phyloP scores from a whole-genome alignment of 2,329 filamentous ascomycete genomes.

The Spiromastix sp. region DNA sequence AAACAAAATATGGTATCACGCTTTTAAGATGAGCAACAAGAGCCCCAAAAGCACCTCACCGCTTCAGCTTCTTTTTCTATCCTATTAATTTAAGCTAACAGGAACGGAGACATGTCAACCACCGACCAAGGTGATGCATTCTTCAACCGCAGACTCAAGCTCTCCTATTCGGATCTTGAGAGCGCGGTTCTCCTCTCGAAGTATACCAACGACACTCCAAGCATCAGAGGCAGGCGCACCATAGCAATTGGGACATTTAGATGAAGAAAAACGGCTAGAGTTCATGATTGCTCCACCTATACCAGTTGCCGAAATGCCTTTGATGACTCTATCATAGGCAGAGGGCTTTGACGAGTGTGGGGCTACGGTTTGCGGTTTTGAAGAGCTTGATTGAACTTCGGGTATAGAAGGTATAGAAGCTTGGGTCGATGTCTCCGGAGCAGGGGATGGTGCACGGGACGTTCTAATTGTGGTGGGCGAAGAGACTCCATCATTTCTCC shows the following conservation, averaged over 20 bases:
- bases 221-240: conserved; percentile 35
- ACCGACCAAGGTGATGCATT: conserved; percentile 44
- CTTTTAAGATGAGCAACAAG: too few relatives aligned
- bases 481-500: conserved; percentile 23
- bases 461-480: conserved; percentile 27
- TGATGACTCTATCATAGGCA: conserved; percentile 34
- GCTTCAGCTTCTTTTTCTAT: too few relatives aligned
- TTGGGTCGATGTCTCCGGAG: conserved; percentile 20
- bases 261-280: conserved; percentile 14
- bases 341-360: conserved; percentile 19
- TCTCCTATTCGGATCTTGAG: conserved; percentile 43
- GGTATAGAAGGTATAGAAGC: conserved; percentile 2
- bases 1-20: too few relatives aligned
- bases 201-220: conserved; percentile 42
- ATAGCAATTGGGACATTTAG: conserved; percentile 32
- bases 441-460: conserved; percentile 25
- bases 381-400: conserved; percentile 12
- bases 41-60: too few relatives aligned
- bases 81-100: too few relatives aligned
- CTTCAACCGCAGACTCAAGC: conserved; percentile 46
- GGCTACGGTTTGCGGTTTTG: conserved; percentile 19
- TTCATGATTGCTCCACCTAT: conserved; percentile 22
- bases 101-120: conserved; percentile 6
- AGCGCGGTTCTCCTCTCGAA: conserved; percentile 45
- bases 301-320: conserved; percentile 27